Evolutionary conservation across 1,284 basidiomycete species (phyloP).

Genomic region (Melampsora larici-populina): DNA sequence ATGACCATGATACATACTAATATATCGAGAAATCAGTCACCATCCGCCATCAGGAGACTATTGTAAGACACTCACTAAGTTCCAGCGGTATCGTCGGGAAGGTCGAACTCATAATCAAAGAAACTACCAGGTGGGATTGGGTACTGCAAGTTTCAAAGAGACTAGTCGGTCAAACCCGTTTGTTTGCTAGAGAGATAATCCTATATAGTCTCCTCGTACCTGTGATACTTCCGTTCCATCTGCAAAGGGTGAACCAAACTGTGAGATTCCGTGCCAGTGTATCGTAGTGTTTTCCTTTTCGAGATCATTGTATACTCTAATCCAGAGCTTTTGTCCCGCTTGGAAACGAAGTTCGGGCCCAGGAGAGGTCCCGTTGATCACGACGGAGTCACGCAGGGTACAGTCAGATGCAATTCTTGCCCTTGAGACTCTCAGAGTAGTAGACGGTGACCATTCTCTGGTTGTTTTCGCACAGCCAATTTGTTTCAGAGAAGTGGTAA

Average conservation of each 20-base stretch:
- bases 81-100: slow-evolving; percentile 12
- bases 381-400: slow-evolving; percentile 19
- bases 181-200: not conserved
- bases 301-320: slow-evolving; percentile 39
- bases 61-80: slow-evolving; percentile 37
- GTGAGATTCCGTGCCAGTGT: slow-evolving; percentile 37
- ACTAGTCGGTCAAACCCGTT: not conserved
- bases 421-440: slow-evolving; percentile 14
- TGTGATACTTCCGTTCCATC: slow-evolving; percentile 34
- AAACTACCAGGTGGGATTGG: slow-evolving; percentile 25
- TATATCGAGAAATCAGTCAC: not conserved
- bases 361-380: slow-evolving; percentile 32
- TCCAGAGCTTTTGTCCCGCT: slow-evolving; percentile 30
- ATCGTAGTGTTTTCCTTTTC: slow-evolving; percentile 23
- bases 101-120: slow-evolving; percentile 42
- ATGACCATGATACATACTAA: slow-evolving; percentile 40
- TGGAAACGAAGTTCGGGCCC: slow-evolving; percentile 36
- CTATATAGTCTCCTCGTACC: not conserved
- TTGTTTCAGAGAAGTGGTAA: not conserved
- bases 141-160: not conserved
- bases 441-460: slow-evolving; percentile 8
- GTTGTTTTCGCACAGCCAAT: not conserved
- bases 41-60: not conserved
- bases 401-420: slow-evolving; percentile 17
- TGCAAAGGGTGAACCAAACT: slow-evolving; percentile 36